phyloP scores from a whole-genome alignment of 768 basidiomycete genomes.

The Pleurotus giganteus region DNA sequence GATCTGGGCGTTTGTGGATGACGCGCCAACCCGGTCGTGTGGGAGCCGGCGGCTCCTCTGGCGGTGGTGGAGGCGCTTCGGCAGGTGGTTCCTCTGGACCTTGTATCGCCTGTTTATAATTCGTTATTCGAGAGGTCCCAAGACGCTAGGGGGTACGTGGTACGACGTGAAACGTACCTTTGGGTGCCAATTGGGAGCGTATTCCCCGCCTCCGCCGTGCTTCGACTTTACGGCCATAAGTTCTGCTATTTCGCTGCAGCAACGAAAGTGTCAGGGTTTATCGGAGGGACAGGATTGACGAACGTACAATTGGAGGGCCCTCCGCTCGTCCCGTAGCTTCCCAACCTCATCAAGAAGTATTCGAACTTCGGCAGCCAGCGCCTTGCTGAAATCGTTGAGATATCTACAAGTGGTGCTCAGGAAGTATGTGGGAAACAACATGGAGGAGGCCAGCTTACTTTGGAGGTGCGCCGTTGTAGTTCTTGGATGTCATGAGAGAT shows the following conservation, averaged over 20 bases:
- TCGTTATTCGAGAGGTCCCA: conserved; percentile 2
- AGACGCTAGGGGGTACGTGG: conserved; percentile 31
- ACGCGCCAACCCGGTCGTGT: conserved; percentile 75
- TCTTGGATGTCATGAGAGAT: neutral
- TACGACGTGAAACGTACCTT: conserved; percentile 45
- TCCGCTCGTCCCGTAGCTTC: conserved; percentile 72
- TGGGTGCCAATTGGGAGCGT: conserved; percentile 71
- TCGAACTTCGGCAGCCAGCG: conserved; percentile 76
- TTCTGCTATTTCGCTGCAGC: conserved; percentile 46
- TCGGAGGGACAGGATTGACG: neutral
- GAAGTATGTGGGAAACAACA: neutral
- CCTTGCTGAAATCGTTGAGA: conserved; percentile 82
- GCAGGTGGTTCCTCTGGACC: conserved; percentile 26
- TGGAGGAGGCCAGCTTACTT: neutral
- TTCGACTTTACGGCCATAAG: conserved; percentile 82
- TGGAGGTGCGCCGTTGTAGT: neutral
- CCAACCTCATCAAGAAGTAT: conserved; percentile 78
- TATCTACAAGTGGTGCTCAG: conserved; percentile 40
- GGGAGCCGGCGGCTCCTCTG: conserved; percentile 42
- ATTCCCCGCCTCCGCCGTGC: conserved; percentile 78
- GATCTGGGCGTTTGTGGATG: conserved; percentile 61
- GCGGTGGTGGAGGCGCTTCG: conserved; percentile 42
- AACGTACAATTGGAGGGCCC: conserved; percentile 74
- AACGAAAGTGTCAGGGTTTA: neutral
- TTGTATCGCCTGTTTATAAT: conserved; percentile 21